phyloP scores from a whole-genome alignment of 2,329 filamentous ascomycete species.

The Aureobasidium sp. region DNA sequence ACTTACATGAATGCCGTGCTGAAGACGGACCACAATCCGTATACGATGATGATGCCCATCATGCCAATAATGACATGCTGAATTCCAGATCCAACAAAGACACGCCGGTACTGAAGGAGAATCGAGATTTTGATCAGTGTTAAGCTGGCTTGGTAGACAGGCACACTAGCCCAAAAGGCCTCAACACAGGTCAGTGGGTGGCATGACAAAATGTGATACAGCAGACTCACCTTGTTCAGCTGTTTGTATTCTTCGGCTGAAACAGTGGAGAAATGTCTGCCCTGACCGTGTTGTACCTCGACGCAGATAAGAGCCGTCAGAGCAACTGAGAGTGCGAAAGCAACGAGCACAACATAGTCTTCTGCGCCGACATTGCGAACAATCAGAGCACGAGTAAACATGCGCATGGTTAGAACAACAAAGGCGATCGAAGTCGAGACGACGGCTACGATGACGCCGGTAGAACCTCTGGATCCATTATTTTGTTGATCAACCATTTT shows the following conservation, averaged over 20 bases:
- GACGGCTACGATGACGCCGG: constrained; percentile 8
- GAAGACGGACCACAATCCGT: constrained; percentile 27
- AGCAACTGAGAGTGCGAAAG: constrained; percentile 15
- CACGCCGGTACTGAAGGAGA: constrained; percentile 42
- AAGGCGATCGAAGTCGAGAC: constrained; percentile 17
- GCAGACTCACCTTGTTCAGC: constrained; percentile 11
- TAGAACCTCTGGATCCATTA: not conserved
- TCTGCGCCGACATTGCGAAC: constrained; percentile 18
- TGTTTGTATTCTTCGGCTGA: not conserved
- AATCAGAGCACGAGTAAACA: constrained; percentile 16
- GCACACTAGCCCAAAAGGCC: constrained; percentile 28
- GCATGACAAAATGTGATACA: not conserved
- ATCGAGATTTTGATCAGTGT: constrained; percentile 40
- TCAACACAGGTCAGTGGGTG: not conserved
- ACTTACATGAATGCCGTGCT: constrained; percentile 34
- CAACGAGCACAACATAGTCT: constrained; percentile 16
- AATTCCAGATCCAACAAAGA: constrained; percentile 38
- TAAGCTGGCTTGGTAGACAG: constrained; percentile 34
- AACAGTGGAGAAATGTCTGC: constrained; percentile 5
- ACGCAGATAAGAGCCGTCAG: constrained; percentile 17
- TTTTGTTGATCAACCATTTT: not conserved
- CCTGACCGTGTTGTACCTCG: constrained; percentile 17
- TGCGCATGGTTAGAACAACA: constrained; percentile 13
- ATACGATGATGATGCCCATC: constrained; percentile 29
- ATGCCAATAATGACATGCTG: constrained; percentile 27